Evolutionary conservation across 1,284 basidiomycete genomes (phyloP).

Genomic region (Malassezia nana): DNA sequence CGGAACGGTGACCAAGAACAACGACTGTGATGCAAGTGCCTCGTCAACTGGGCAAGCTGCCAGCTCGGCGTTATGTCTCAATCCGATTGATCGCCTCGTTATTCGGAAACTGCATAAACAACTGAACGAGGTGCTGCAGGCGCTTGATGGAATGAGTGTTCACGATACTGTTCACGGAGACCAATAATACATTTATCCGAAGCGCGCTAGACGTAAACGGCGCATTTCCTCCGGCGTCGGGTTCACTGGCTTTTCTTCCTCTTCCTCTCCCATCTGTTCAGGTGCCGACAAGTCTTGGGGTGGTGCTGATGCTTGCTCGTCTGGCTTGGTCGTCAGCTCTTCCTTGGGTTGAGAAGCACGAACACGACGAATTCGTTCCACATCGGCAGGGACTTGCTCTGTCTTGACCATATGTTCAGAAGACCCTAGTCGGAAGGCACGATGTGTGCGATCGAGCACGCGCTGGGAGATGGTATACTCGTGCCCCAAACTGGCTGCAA

Average conservation of each 20-base stretch:
- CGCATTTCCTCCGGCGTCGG: constrained; percentile 14
- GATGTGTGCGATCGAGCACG: not conserved
- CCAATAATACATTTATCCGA: constrained; percentile 1
- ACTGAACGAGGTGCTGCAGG: constrained; percentile 34
- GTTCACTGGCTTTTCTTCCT: not conserved
- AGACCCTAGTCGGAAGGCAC: not conserved
- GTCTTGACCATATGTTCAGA: not conserved
- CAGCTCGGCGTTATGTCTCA: constrained; percentile 16
- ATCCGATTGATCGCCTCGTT: constrained; percentile 43
- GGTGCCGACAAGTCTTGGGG: too few species aligned
- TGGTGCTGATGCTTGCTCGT: not conserved
- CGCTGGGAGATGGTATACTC: constrained; percentile 1
- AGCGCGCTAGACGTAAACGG: constrained; percentile 11
- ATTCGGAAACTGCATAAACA: constrained; percentile 39
- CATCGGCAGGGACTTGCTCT: constrained; percentile 5
- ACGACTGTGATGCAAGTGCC: not conserved
- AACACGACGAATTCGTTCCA: constrained; percentile 9
- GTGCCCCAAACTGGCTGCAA: constrained; percentile 17
- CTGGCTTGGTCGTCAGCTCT: not conserved
- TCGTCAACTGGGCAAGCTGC: not conserved
- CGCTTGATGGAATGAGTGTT: constrained; percentile 22
- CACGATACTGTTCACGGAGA: not conserved
- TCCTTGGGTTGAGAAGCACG: not conserved
- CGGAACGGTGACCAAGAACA: not conserved
- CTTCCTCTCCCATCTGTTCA: not conserved